phyloP scores from a whole-genome alignment of 345 rosid genomes.

The Ailanthus altissimus region DNA sequence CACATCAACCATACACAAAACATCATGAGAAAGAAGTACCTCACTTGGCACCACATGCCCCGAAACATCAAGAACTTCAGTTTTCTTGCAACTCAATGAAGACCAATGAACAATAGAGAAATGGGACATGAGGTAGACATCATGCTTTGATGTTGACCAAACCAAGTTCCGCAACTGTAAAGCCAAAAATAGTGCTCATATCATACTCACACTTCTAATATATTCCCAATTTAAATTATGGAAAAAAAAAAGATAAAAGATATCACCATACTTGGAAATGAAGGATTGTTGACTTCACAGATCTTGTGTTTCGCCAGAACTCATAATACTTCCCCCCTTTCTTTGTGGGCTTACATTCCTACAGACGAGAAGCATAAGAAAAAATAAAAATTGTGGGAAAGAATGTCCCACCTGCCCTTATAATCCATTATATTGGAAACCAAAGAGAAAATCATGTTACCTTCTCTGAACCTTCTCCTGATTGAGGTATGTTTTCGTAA shows the following conservation, averaged over 20 bases:
- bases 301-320: conserved; percentile 56
- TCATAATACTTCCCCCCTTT: conserved; percentile 49
- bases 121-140: conserved; percentile 60
- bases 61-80: conserved; percentile 59
- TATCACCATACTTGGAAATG: conserved; percentile 51
- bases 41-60: conserved; percentile 57
- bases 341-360: conserved; percentile 48
- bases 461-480: conserved; percentile 55
- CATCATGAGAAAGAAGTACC: conserved; percentile 28
- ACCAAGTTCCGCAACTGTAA: conserved; percentile 60
- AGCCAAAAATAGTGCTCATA: not conserved
- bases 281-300: conserved; percentile 62
- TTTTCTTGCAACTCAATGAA: conserved; percentile 45
- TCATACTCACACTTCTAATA: not conserved
- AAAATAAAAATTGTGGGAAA: not conserved
- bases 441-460: conserved; percentile 23
- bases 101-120: conserved; percentile 64
- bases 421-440: not conserved
- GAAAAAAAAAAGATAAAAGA: not conserved
- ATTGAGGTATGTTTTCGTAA: conserved; percentile 53
- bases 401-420: not conserved
- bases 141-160: conserved; percentile 63
- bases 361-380: not conserved
- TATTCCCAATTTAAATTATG: conserved; percentile 11
- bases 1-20: not conserved